Conservation (phyloP, 2,329 filamentous ascomycete species). For the Penicillium olsonii region DNA sequence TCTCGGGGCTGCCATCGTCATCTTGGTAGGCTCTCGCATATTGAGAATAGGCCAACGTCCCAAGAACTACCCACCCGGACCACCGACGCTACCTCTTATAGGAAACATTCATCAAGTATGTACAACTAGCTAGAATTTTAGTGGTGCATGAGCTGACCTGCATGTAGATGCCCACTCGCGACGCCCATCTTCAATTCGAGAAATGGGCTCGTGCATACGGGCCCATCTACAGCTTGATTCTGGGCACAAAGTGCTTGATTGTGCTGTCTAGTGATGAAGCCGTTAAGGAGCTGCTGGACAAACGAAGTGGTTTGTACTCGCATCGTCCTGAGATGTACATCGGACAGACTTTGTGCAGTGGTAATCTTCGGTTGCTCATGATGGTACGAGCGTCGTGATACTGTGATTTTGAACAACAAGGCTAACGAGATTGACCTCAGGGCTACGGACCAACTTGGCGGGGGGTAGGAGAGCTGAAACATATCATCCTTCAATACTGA, state of each 20-base stretch:
- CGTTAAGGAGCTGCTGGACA: conserved; percentile 56
- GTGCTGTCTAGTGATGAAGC: conserved; percentile 49
- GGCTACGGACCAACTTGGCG: conserved; percentile 32
- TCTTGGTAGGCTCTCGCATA: conserved; percentile 14
- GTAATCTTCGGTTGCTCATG: conserved; percentile 31
- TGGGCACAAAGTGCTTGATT: conserved; percentile 52
- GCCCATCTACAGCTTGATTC: conserved; percentile 54
- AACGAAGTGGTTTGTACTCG: conserved; percentile 53
- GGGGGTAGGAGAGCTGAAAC: conserved; percentile 5
- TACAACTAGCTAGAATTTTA: no score
- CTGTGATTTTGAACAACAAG: no score
- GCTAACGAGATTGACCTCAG: conserved; percentile 8
- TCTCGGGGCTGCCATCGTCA: conserved; percentile 8
- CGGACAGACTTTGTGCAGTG: conserved; percentile 38
- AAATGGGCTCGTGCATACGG: conserved; percentile 58
- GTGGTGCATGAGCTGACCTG: not conserved
- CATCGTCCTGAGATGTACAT: conserved; percentile 50
- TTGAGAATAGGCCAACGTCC: conserved; percentile 29
- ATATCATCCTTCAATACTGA: not conserved
- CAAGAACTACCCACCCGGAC: conserved; percentile 50
- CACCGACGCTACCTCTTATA: conserved; percentile 53
- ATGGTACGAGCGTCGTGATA: conserved; percentile 23
- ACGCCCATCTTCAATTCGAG: conserved; percentile 50
- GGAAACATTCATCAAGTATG: conserved; percentile 51
- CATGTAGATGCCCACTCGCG: conserved; percentile 42